These are phyloP conservation scores for Cryphonectria japonica DNA, from an alignment of 2,329 filamentous ascomycete genomes.

Conservation along the genomic window DNA sequence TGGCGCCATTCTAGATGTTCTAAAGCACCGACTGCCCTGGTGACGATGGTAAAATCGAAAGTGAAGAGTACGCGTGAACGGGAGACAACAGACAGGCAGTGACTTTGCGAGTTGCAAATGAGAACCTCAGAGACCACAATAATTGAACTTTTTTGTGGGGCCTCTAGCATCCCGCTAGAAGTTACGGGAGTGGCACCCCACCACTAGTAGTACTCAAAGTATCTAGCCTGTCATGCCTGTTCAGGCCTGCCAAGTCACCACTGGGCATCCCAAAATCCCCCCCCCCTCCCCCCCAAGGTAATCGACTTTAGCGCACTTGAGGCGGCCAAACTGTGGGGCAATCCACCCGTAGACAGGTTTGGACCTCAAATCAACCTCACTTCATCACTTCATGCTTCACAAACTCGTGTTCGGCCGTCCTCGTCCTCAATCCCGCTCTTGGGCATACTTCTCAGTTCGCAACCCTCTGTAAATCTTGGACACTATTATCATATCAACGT, in stretches of 20 bases:
- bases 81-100: not conserved
- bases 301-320: not conserved
- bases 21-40: not conserved
- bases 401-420: not conserved
- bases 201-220: not conserved
- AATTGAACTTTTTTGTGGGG: constrained; percentile 17
- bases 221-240: not conserved
- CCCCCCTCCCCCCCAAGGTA: not conserved
- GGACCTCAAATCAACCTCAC: constrained; percentile 5
- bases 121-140: not conserved
- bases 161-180: not conserved
- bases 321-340: not conserved
- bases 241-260: not conserved
- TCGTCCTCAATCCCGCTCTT: not conserved
- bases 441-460: not conserved
- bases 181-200: not conserved
- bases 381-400: not conserved
- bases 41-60: not conserved
- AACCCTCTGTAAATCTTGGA: not conserved
- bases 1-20: constrained; percentile 1
- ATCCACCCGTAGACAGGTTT: not conserved
- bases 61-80: not conserved
- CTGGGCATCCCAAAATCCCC: not conserved
- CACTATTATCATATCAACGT: not conserved
- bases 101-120: not conserved